These are phyloP conservation scores for Aspergillus steynii DNA, from an alignment of 495 filamentous ascomycete species.

Conservation along the genomic window DNA sequence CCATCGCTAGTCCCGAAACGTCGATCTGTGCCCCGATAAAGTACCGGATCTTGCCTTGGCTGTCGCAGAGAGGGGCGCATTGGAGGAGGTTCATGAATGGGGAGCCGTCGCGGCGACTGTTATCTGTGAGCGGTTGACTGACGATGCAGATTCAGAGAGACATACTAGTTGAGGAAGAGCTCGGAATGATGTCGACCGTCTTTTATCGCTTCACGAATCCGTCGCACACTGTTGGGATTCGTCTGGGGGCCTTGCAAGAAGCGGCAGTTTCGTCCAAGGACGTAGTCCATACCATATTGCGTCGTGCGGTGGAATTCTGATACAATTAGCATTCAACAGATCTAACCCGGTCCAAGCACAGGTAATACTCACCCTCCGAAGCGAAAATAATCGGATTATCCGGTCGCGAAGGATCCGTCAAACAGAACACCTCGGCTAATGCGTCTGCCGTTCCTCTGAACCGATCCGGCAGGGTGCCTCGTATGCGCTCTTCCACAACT, in stretches of 20 bases:
- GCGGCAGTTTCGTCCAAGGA: slow-evolving; percentile 61
- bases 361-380: slow-evolving; percentile 60
- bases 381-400: slow-evolving; percentile 81
- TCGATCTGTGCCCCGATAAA: slow-evolving; percentile 64
- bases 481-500: slow-evolving; percentile 37
- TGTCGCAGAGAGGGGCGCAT: slow-evolving; percentile 62
- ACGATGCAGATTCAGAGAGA: neutral
- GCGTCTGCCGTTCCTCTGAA: slow-evolving; percentile 64
- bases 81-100: slow-evolving; percentile 68
- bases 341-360: no score
- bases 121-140: no score
- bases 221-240: slow-evolving; percentile 46
- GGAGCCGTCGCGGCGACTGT: slow-evolving; percentile 57
- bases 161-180: slow-evolving; percentile 66
- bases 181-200: slow-evolving; percentile 65
- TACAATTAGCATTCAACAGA: neutral
- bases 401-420: slow-evolving; percentile 70
- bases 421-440: slow-evolving; percentile 72
- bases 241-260: slow-evolving; percentile 62
- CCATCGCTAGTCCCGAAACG: slow-evolving; percentile 57
- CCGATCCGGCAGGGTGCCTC: slow-evolving; percentile 34
- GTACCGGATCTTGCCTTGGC: slow-evolving; percentile 60
- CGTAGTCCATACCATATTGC: slow-evolving; percentile 59
- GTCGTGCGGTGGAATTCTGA: slow-evolving; percentile 62
- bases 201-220: slow-evolving; percentile 56